phyloP scores from a whole-genome alignment of 164 flowering plant species.

The Vitis amurensis region DNA sequence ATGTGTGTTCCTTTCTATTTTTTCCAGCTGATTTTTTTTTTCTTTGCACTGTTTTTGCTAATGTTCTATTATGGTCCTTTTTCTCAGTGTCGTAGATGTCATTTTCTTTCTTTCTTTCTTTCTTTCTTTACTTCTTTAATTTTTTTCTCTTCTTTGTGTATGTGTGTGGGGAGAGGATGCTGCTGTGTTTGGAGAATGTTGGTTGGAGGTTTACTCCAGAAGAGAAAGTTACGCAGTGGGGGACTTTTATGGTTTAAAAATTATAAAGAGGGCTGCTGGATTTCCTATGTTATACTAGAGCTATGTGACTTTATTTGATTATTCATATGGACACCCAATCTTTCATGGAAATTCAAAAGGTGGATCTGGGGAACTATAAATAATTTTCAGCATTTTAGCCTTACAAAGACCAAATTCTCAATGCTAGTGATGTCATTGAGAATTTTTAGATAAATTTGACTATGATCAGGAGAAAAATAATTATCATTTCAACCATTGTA shows the following conservation, averaged over 20 bases:
- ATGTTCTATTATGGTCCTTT: background rate
- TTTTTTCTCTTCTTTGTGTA: background rate
- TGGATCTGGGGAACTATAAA: background rate
- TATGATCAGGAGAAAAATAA: background rate
- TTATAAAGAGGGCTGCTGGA: background rate
- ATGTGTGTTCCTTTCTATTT: background rate
- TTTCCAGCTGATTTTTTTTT: background rate
- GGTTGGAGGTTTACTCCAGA: background rate
- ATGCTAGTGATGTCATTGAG: background rate
- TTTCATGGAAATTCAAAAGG: background rate
- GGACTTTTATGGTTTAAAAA: background rate
- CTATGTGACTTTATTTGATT: background rate
- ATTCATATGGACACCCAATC: background rate
- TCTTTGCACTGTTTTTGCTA: background rate
- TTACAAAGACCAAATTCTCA: background rate
- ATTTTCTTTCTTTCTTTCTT: background rate
- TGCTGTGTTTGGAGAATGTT: no score
- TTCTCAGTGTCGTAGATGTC: background rate
- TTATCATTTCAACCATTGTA: no score
- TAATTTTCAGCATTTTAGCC: background rate
- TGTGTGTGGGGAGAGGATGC: no score
- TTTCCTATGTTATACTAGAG: background rate
- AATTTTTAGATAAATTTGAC: background rate
- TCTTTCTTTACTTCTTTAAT: background rate
- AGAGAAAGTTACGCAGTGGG: background rate